Evolutionary conservation across 495 filamentous ascomycete species (phyloP).

Genomic region (Aspergillus carlsbadensis): DNA sequence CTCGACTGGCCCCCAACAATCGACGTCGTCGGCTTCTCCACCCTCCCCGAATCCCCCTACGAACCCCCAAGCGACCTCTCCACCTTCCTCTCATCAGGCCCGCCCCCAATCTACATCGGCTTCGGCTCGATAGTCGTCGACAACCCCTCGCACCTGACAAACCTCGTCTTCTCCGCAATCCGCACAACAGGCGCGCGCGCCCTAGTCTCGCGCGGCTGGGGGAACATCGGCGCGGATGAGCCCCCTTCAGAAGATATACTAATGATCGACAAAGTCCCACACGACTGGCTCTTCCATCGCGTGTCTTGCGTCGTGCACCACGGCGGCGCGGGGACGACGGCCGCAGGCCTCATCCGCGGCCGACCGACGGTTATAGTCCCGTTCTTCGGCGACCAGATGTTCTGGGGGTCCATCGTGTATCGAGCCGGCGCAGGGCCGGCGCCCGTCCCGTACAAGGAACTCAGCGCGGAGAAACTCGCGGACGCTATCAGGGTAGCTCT

Average conservation of each 20-base stretch:
- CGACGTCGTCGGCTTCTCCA: conserved; percentile 69
- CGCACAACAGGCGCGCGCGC: conserved; percentile 61
- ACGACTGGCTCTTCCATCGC: conserved; percentile 77
- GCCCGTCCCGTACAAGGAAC: conserved; percentile 67
- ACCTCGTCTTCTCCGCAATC: conserved; percentile 65
- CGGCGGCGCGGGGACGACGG: conserved; percentile 78
- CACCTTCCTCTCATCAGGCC: conserved; percentile 60
- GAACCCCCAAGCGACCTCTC: conserved; percentile 59
- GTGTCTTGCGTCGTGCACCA: conserved; percentile 77
- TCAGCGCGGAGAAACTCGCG: conserved; percentile 61
- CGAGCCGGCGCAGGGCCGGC: conserved; percentile 69
- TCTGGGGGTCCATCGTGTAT: conserved; percentile 76
- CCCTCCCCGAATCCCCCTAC: conserved; percentile 58
- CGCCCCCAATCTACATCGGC: conserved; percentile 72
- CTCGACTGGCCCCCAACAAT: conserved; percentile 71
- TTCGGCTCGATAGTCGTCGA: conserved; percentile 80
- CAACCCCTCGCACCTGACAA: conserved; percentile 62
- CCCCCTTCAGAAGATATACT: conserved; percentile 59
- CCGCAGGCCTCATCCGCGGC: conserved; percentile 65
- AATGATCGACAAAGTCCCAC: conserved; percentile 75
- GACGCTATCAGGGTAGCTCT: conserved; percentile 57
- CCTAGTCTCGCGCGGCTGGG: conserved; percentile 75
- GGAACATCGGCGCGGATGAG: conserved; percentile 63
- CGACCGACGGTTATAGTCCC: conserved; percentile 73
- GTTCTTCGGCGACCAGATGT: conserved; percentile 82